Conservation (phyloP, 257 asterid species). For the Lavandula angustifolia region DNA sequence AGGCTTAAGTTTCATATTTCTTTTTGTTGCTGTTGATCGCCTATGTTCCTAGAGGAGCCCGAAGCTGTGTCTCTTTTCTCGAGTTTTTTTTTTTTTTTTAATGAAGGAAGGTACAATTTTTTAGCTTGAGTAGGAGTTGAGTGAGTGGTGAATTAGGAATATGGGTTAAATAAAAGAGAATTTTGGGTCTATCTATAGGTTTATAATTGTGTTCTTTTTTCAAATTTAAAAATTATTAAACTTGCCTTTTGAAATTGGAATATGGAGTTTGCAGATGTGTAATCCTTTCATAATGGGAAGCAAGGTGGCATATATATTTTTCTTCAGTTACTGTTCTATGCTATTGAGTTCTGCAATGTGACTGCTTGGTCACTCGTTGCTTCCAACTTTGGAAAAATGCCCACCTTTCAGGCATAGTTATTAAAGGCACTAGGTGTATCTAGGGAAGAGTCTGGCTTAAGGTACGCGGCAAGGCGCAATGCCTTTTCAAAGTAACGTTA, state of each 20-base stretch:
- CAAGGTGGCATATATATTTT: background rate
- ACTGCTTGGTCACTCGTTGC: background rate
- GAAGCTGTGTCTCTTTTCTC: background rate
- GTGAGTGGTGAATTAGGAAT: background rate
- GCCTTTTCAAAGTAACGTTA: background rate
- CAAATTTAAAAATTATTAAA: slow-evolving; percentile 5
- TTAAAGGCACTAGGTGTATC: background rate
- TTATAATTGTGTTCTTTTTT: background rate
- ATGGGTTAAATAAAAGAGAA: slow-evolving; percentile 8
- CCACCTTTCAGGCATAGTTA: background rate
- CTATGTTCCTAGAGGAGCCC: background rate
- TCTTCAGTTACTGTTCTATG: background rate
- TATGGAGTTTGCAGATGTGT: slow-evolving; percentile 4
- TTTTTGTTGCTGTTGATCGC: background rate
- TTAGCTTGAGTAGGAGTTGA: slow-evolving; percentile 11
- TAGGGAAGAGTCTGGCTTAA: background rate
- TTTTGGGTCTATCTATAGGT: background rate
- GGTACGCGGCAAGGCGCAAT: background rate
- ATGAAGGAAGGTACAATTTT: background rate
- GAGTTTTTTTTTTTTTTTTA: background rate
- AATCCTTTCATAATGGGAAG: background rate
- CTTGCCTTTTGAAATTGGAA: slow-evolving; percentile 4
- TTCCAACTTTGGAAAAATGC: background rate
- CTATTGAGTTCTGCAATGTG: slow-evolving; percentile 9
- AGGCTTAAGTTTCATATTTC: background rate